These are phyloP conservation scores for Solanum peruvianum DNA, from an alignment of 257 asterid species.

Conservation along the genomic window DNA sequence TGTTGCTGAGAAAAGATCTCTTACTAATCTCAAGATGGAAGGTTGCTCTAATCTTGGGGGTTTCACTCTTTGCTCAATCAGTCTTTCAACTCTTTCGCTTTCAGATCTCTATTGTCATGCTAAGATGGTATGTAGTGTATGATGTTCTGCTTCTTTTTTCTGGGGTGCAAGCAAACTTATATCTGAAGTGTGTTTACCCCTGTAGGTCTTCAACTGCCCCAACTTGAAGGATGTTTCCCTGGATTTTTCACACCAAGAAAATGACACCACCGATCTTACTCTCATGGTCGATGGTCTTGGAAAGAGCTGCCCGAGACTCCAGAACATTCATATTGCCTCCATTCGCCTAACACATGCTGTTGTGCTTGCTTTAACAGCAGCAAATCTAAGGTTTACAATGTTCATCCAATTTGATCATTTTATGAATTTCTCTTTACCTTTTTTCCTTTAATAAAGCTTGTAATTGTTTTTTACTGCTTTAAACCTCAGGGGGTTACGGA, in stretches of 20 bases:
- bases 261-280: constrained; percentile 64
- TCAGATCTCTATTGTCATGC: constrained; percentile 80
- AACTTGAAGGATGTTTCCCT: constrained; percentile 72
- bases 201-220: constrained; percentile 79
- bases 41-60: constrained; percentile 80
- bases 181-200: not conserved
- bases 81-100: constrained; percentile 66
- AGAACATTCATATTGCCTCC: constrained; percentile 80
- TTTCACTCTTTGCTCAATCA: constrained; percentile 51
- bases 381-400: constrained; percentile 57
- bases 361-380: constrained; percentile 75
- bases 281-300: constrained; percentile 59
- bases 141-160: not conserved
- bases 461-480: not conserved
- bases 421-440: not conserved
- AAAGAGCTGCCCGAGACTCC: constrained; percentile 77
- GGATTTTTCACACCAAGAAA: constrained; percentile 75
- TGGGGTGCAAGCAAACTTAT: not conserved
- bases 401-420: not conserved
- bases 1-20: constrained; percentile 62
- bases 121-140: constrained; percentile 41
- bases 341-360: constrained; percentile 56
- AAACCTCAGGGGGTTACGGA: constrained; percentile 53
- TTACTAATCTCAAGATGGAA: constrained; percentile 84
- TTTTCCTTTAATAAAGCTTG: not conserved